Conservation (phyloP, 164 flowering plant species). For the Protea cynaroides region DNA sequence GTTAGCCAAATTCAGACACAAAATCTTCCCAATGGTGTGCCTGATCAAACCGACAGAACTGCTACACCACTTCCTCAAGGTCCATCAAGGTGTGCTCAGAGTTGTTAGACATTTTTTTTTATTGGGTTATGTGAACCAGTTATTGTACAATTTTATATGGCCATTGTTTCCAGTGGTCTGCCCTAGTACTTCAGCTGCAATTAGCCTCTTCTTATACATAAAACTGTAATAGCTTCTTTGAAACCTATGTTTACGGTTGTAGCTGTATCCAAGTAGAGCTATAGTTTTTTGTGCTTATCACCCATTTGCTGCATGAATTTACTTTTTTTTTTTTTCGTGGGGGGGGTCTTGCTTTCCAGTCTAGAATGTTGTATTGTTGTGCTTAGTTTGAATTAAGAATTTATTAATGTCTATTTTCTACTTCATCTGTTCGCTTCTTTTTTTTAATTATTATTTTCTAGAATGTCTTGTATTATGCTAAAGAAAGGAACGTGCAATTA, state of each 20-base stretch:
- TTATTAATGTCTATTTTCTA: no score
- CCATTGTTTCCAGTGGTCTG: constrained; percentile 18
- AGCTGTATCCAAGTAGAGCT: constrained; percentile 1
- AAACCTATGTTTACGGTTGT: constrained; percentile 10
- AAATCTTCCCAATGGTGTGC: constrained; percentile 42
- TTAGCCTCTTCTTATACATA: no score
- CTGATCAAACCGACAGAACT: constrained; percentile 58
- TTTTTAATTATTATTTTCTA: no score
- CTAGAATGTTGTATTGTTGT: no score
- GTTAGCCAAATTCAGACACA: constrained; percentile 53
- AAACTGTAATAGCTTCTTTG: no score
- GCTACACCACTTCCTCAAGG: constrained; percentile 82
- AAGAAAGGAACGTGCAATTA: no score
- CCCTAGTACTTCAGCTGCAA: constrained; percentile 31
- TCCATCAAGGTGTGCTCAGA: constrained; percentile 94
- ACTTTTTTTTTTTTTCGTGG: not conserved
- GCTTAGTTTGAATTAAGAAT: no score
- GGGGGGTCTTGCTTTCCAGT: no score
- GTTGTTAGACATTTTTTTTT: no score
- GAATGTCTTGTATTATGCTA: no score
- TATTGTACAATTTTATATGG: constrained; percentile 15
- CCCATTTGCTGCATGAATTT: constrained; percentile 2
- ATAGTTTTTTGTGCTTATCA: not conserved
- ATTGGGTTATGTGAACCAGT: no score
- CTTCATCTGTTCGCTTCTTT: no score